These are phyloP conservation scores for Hemileccinum impolitum DNA, from an alignment of 768 basidiomycete genomes.

Conservation along the genomic window DNA sequence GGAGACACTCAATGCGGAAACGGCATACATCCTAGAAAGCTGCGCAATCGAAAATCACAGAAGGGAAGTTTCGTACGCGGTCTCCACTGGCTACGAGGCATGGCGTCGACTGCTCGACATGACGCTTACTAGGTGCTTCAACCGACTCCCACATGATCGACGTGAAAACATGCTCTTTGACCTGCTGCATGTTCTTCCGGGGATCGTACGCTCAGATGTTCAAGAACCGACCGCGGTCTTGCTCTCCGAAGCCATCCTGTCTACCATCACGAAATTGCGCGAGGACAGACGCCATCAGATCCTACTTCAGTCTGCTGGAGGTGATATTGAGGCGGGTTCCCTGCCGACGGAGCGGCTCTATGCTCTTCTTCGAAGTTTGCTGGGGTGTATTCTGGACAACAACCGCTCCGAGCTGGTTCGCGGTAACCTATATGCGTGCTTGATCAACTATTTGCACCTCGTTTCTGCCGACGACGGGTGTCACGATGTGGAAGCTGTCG, in stretches of 20 bases:
- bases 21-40: constrained; percentile 73
- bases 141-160: constrained; percentile 73
- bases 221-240: constrained; percentile 75
- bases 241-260: constrained; percentile 77
- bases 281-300: constrained; percentile 75
- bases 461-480: constrained; percentile 23
- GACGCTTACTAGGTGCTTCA: constrained; percentile 82
- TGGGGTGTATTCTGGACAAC: constrained; percentile 73
- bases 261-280: constrained; percentile 83
- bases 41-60: constrained; percentile 88
- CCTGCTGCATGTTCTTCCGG: constrained; percentile 78
- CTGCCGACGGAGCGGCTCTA: constrained; percentile 80
- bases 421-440: constrained; percentile 90
- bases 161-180: constrained; percentile 91
- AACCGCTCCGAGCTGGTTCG: constrained; percentile 83
- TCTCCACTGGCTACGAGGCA: constrained; percentile 67
- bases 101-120: constrained; percentile 88
- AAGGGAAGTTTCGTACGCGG: constrained; percentile 71
- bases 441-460: constrained; percentile 90
- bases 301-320: constrained; percentile 60
- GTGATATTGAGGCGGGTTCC: constrained; percentile 60
- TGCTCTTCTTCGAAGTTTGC: constrained; percentile 64
- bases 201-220: constrained; percentile 60
- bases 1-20: constrained; percentile 67
- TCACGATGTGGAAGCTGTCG: constrained; percentile 10